phyloP scores from a whole-genome alignment of 2,329 filamentous ascomycete genomes.

The Rutstroemia sp. region DNA sequence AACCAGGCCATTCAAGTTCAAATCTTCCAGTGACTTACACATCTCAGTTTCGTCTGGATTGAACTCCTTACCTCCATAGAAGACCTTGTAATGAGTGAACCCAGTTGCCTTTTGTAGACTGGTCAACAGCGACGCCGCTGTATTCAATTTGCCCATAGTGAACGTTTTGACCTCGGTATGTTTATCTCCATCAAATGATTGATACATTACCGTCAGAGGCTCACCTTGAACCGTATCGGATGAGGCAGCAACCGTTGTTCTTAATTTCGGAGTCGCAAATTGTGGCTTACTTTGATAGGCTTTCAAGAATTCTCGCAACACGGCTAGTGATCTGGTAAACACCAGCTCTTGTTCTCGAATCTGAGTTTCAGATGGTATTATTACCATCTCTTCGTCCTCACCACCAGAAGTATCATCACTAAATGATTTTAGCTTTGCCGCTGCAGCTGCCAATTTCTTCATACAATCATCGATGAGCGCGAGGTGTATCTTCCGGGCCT shows the following conservation, averaged over 20 bases:
- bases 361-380: constrained; percentile 41
- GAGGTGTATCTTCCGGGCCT: constrained; percentile 54
- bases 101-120: constrained; percentile 62
- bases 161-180: constrained; percentile 55
- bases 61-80: constrained; percentile 61
- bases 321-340: constrained; percentile 61
- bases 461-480: constrained; percentile 68
- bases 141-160: constrained; percentile 63
- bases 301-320: constrained; percentile 60
- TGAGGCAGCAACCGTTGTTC: constrained; percentile 43
- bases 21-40: constrained; percentile 57
- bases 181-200: constrained; percentile 58
- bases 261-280: constrained; percentile 51
- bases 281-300: constrained; percentile 55
- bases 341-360: constrained; percentile 48
- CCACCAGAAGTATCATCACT: constrained; percentile 36
- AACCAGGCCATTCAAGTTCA: constrained; percentile 60
- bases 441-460: constrained; percentile 58
- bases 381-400: constrained; percentile 47
- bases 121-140: constrained; percentile 59
- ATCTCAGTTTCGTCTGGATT: constrained; percentile 52
- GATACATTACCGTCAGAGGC: constrained; percentile 61
- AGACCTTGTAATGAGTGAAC: constrained; percentile 68
- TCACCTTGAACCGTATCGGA: constrained; percentile 53
- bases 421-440: constrained; percentile 45